Base-by-base conservation (phyloP, 2,329 filamentous ascomycete species). In the Sphaerostilbella broomeana region DNA sequence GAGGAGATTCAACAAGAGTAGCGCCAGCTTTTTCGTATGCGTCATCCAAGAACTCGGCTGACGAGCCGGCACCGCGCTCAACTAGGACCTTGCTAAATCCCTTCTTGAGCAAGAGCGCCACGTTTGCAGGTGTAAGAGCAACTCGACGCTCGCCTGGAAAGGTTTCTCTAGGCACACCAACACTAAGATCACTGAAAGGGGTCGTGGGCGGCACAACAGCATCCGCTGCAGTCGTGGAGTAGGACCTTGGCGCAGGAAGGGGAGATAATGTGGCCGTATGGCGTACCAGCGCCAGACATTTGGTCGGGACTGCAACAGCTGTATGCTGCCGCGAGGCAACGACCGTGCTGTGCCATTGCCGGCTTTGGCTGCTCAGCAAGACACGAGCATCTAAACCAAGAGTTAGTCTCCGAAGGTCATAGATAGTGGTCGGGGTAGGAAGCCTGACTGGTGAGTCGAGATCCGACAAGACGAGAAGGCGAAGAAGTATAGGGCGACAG, bases 101-200 rank as follows among this genome's bases (percentile, higher is more conserved):
- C 60, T 94, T 94, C 60, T 94, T 94, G 47, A 89, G 75, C 2
- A 95, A 66, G 1, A 94, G 67, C 2, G 81, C 75, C 12, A 88
- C 85, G 65, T 94, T 94, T 47, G 85, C 78, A 1, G 88, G 88
- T 0, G 86, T 90, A 40, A 94, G 72, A 20, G 88, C 86, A 11
- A 94, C 87, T 35, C 88, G 84, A 28, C 83, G 79, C 65, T 95
- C 88, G 42, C 81, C 77, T 1, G 79, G 75, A 52, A 75, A 87
- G n/a, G 77, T 82, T 61, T 95, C 88, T 42, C 75, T 77, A 11
- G 86, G 86, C 4, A 92, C 76, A 42, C 87, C 87, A 33, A 95
- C 78, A 4, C 79, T 84, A 40, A 94, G 72, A 30, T 80, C 69
- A 15, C 73, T 67, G 59, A 88, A 94, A 1, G 86, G 84, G 3